Percentiles rank a stretch among this genome's conserved stretches.
phyloP scores from a whole-genome alignment of 495 filamentous ascomycete genomes.

The Rostrohypoxylon terebratum region DNA sequence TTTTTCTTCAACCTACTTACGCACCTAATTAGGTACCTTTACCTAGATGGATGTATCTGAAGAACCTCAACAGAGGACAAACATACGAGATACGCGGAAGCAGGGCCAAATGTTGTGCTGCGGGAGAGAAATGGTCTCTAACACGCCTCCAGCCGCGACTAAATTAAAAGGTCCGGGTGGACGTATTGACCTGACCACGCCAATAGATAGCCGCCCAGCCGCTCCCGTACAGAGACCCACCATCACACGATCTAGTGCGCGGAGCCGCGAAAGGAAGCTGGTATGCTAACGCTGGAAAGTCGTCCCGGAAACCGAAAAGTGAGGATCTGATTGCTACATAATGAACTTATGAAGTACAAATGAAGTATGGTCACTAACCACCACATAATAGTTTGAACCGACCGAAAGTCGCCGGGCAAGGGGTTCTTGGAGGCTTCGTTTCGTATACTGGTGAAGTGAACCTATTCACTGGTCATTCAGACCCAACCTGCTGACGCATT shows the following conservation, averaged over 20 bases:
- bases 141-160: conserved; percentile 21
- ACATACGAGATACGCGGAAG: background rate
- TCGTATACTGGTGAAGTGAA: background rate
- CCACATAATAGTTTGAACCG: no score
- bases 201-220: conserved; percentile 33
- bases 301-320: conserved; percentile 15
- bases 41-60: background rate
- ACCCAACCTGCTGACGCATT: background rate
- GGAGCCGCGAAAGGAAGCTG: conserved; percentile 35
- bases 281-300: conserved; percentile 19
- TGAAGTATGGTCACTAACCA: background rate
- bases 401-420: no score
- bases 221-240: conserved; percentile 5
- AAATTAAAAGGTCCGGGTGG: conserved; percentile 34
- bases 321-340: background rate
- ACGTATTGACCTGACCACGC: conserved; percentile 30
- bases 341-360: background rate
- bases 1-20: background rate
- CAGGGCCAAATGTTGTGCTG: background rate
- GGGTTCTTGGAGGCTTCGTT: background rate
- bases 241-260: conserved; percentile 32
- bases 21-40: background rate
- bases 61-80: background rate
- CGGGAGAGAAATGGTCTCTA: conserved; percentile 1
- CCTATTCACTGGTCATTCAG: background rate